phyloP scores from a whole-genome alignment of 2,329 filamentous ascomycete genomes.

The Tolypocladium album region DNA sequence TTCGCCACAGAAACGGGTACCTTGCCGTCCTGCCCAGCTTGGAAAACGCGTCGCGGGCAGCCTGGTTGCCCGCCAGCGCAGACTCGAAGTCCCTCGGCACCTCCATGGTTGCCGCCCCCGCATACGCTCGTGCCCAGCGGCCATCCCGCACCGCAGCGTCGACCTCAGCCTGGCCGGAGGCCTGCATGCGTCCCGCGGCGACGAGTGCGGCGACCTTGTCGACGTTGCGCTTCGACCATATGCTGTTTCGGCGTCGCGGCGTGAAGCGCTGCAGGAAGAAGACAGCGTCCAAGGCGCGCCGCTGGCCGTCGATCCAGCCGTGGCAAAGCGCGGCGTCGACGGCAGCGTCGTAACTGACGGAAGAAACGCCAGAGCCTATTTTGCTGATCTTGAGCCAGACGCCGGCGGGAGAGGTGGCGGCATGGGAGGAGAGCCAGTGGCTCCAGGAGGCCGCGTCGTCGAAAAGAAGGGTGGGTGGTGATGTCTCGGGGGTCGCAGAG shows the following conservation, averaged over 20 bases:
- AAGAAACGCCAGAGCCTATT: constrained; percentile 29
- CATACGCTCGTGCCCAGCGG: constrained; percentile 47
- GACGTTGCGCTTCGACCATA: constrained; percentile 52
- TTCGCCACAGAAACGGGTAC: constrained; percentile 33
- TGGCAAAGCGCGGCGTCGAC: constrained; percentile 47
- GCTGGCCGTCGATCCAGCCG: constrained; percentile 54
- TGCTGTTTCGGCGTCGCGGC: constrained; percentile 40
- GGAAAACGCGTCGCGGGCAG: constrained; percentile 27
- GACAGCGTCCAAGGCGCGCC: constrained; percentile 27
- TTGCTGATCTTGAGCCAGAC: constrained; percentile 40
- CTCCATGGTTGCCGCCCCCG: constrained; percentile 32
- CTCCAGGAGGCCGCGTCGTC: constrained; percentile 18
- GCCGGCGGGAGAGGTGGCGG: constrained; percentile 21
- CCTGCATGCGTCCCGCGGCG: constrained; percentile 35
- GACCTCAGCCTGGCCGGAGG: constrained; percentile 35
- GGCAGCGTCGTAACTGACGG: constrained; percentile 38
- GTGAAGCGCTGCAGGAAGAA: constrained; percentile 48
- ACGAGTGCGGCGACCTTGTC: constrained; percentile 34
- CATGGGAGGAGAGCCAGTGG: constrained; percentile 25
- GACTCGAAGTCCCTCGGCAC: constrained; percentile 37
- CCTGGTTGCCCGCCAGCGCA: constrained; percentile 26
- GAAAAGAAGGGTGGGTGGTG: constrained; percentile 15
- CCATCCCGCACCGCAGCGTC: constrained; percentile 46
- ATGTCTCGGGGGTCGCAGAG: neutral
- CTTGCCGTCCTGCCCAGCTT: constrained; percentile 31